Evolutionary conservation across 768 basidiomycete genomes (phyloP).

Genomic region (Pisolithus orientalis): DNA sequence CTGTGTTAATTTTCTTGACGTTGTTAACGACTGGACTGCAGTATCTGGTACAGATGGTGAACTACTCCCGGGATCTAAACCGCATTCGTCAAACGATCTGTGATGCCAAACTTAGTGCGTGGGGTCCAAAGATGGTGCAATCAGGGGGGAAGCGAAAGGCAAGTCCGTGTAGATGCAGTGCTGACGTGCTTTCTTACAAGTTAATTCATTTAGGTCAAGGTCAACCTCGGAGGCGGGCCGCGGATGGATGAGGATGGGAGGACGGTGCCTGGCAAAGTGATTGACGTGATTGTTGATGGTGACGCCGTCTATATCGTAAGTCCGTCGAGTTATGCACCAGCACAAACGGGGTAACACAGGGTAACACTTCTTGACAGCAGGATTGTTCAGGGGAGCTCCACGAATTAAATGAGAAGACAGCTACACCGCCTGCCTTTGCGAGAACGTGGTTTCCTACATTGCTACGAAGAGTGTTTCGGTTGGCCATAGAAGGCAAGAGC

Average conservation of each 20-base stretch:
- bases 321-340: constrained; percentile 12
- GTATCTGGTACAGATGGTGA: constrained; percentile 71
- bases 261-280: constrained; percentile 39
- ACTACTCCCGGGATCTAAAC: constrained; percentile 64
- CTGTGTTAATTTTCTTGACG: constrained; percentile 71
- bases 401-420: constrained; percentile 53
- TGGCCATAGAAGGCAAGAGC: constrained; percentile 4
- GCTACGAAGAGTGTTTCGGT: constrained; percentile 14
- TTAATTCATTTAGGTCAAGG: constrained; percentile 48
- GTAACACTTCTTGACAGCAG: constrained; percentile 35
- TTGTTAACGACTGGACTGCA: constrained; percentile 78
- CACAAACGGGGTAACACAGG: neutral
- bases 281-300: constrained; percentile 82
- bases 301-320: constrained; percentile 70
- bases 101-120: constrained; percentile 68
- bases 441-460: constrained; percentile 69
- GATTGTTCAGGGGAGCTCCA: constrained; percentile 55
- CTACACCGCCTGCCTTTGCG: constrained; percentile 46
- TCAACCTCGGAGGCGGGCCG: constrained; percentile 54
- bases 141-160: constrained; percentile 66
- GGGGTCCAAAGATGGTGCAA: constrained; percentile 74
- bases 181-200: constrained; percentile 3
- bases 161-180: constrained; percentile 7
- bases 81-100: constrained; percentile 57
- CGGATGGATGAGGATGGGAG: constrained; percentile 54